Conservation (phyloP, 116 monocot genomes). For the Cymodocea nodosa region DNA sequence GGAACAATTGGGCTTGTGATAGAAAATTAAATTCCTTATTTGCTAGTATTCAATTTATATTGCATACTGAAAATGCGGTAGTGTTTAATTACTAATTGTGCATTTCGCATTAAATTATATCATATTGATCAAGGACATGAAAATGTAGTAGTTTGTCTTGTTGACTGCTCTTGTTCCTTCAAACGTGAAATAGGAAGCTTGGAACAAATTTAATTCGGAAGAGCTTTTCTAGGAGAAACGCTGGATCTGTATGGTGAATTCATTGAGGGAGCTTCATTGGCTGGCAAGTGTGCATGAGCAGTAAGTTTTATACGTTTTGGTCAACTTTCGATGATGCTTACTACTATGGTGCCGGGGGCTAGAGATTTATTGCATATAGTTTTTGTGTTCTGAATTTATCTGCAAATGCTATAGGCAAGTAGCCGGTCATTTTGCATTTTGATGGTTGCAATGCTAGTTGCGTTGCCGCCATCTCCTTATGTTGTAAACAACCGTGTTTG, state of each 20-base stretch:
- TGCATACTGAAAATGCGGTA: no score
- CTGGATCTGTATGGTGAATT: not conserved
- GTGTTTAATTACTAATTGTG: no score
- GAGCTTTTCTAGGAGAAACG: constrained; percentile 5
- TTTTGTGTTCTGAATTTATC: constrained; percentile 1
- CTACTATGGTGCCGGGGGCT: not conserved
- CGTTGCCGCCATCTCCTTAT: not conserved
- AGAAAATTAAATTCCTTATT: no score
- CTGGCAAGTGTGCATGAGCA: not conserved
- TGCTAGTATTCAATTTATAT: no score
- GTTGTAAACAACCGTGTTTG: not conserved
- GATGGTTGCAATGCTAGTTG: not conserved
- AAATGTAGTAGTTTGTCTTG: no score
- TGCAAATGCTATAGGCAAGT: not conserved
- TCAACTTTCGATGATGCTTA: not conserved
- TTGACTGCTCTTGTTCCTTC: not conserved
- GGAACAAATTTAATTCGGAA: constrained; percentile 14
- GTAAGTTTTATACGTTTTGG: not conserved
- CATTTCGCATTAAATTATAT: no score
- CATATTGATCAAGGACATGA: no score
- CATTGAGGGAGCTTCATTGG: not conserved
- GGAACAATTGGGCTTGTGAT: no score
- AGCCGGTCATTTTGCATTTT: not conserved
- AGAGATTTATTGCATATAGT: not conserved
- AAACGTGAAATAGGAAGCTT: constrained; percentile 14